These are phyloP conservation scores for Colletotrichum sp. DNA, from an alignment of 2,329 filamentous ascomycete species.

Conservation along the genomic window DNA sequence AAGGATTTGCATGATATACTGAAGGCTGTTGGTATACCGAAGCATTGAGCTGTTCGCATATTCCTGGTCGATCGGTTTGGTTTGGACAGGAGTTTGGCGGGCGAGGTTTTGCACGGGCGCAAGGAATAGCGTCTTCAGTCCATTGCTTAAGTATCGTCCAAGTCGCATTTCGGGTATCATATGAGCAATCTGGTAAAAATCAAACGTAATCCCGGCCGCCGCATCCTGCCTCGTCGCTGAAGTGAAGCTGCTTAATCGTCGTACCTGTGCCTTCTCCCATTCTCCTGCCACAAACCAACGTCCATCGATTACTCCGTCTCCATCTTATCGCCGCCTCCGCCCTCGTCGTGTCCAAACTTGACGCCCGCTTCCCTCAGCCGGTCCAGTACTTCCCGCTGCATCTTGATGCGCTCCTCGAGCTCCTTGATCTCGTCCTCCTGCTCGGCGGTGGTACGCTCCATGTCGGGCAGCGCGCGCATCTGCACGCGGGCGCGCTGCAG, in stretches of 20 bases:
- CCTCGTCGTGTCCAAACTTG: conserved; percentile 39
- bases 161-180: conserved; percentile 22
- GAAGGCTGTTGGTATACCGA: conserved; percentile 49
- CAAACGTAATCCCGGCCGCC: conserved; percentile 4
- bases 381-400: conserved; percentile 65
- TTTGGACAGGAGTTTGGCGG: background rate
- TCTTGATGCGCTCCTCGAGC: conserved; percentile 67
- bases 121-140: background rate
- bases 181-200: background rate
- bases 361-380: conserved; percentile 57
- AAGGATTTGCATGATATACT: conserved; percentile 71
- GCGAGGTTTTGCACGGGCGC: background rate
- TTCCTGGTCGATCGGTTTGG: background rate
- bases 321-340: conserved; percentile 46
- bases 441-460: conserved; percentile 68
- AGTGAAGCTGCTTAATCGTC: background rate
- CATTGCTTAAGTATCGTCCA: background rate
- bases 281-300: background rate
- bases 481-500: conserved; percentile 78
- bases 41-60: conserved; percentile 1
- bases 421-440: conserved; percentile 74
- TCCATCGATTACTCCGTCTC: conserved; percentile 30
- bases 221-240: background rate
- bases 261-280: background rate
- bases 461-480: conserved; percentile 71